A percentile compares a stretch with the other conserved stretches of the same genome.
Evolutionary conservation across 257 asterid genomes (phyloP).

Genomic region (Echium plantagineum): DNA sequence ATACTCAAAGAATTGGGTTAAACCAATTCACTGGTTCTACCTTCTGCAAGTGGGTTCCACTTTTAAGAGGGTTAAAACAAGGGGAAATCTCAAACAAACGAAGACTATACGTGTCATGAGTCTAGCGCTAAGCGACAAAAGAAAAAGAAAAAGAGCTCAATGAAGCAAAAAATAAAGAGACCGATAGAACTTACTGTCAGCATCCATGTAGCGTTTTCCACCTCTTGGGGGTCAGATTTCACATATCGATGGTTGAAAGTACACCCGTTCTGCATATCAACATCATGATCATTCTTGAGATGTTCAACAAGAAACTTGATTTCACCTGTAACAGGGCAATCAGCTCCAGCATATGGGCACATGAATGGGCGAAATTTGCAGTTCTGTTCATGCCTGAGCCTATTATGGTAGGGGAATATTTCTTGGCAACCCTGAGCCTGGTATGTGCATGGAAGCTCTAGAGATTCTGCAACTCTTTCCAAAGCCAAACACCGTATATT

Average conservation of each 20-base stretch:
- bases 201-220: conserved; percentile 38
- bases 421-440: conserved; percentile 29
- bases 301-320: conserved; percentile 24
- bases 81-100: no score
- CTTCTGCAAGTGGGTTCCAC: neutral
- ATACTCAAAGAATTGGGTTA: no score
- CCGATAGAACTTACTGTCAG: conserved; percentile 20
- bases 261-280: conserved; percentile 33
- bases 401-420: conserved; percentile 23
- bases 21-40: neutral
- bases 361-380: conserved; percentile 27
- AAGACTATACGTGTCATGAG: neutral
- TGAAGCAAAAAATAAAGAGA: neutral
- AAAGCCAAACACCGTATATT: conserved; percentile 36
- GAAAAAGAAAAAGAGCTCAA: no score
- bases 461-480: conserved; percentile 34
- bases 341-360: conserved; percentile 40
- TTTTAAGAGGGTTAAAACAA: no score
- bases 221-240: conserved; percentile 30
- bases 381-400: conserved; percentile 28
- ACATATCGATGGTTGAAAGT: conserved; percentile 42
- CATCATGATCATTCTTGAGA: conserved; percentile 32
- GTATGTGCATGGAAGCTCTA: conserved; percentile 30
- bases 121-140: no score
- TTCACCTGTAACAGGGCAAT: conserved; percentile 27